These are phyloP conservation scores for Graphium sp. DNA, from an alignment of 2,329 filamentous ascomycete genomes.

Conservation along the genomic window DNA sequence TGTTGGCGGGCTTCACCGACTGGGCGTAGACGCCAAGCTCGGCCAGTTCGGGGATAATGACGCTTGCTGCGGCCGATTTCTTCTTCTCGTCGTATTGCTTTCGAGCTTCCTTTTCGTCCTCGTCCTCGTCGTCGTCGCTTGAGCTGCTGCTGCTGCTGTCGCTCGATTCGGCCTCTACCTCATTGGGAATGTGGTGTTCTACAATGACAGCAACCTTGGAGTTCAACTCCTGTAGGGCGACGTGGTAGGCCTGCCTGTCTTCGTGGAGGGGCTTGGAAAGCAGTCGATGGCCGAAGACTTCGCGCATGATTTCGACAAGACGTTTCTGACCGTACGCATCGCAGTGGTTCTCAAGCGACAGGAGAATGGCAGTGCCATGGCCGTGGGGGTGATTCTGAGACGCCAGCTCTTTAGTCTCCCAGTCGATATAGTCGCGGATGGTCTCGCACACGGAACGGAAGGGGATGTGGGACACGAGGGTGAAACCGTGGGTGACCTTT, in stretches of 20 bases:
- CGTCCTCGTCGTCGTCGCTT: constrained; percentile 21
- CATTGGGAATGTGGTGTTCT: constrained; percentile 43
- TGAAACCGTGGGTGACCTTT: constrained; percentile 56
- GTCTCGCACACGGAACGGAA: constrained; percentile 51
- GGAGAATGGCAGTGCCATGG: constrained; percentile 36
- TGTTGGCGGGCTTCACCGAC: constrained; percentile 48
- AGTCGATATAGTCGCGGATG: constrained; percentile 43
- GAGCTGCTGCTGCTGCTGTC: constrained; percentile 16
- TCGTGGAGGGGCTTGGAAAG: constrained; percentile 38
- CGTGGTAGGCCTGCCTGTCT: constrained; percentile 35
- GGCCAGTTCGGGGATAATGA: constrained; percentile 48
- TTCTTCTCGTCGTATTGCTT: constrained; percentile 31
- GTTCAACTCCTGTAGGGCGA: constrained; percentile 39
- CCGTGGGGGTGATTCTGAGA: constrained; percentile 16
- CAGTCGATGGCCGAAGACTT: constrained; percentile 43
- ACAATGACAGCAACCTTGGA: constrained; percentile 51
- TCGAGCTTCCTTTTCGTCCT: constrained; percentile 26
- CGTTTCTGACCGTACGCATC: constrained; percentile 38
- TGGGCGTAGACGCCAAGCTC: constrained; percentile 53
- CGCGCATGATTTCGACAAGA: constrained; percentile 47
- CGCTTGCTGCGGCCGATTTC: constrained; percentile 23
- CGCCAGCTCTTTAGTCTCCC: constrained; percentile 28
- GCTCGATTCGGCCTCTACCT: constrained; percentile 14
- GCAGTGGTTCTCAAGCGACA: constrained; percentile 56
- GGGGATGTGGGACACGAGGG: constrained; percentile 46